These are phyloP conservation scores for Globisporangium iwayamae DNA, from an alignment of 352 stramenopile genomes.

Conservation along the genomic window DNA sequence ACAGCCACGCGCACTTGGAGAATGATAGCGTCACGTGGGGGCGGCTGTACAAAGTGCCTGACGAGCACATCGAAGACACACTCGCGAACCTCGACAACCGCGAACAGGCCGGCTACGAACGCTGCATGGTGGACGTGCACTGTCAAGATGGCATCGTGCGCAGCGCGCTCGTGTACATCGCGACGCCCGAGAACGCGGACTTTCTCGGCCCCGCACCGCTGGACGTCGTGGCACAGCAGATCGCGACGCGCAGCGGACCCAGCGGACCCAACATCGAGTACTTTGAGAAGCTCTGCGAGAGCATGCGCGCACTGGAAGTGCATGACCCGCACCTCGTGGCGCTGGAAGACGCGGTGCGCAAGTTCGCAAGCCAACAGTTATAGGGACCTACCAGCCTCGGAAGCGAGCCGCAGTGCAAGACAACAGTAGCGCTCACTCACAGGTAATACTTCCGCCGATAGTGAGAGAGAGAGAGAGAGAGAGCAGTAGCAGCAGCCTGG, in stretches of 20 bases:
- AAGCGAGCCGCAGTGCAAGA: not conserved
- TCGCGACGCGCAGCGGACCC: conserved; percentile 61
- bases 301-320: conserved; percentile 76
- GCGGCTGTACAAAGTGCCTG: conserved; percentile 81
- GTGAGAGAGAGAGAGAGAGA: too few species aligned
- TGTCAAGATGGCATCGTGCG: conserved; percentile 67
- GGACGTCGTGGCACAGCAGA: conserved; percentile 77
- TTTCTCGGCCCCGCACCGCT: conserved; percentile 74
- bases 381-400: too few species aligned
- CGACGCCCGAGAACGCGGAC: conserved; percentile 76
- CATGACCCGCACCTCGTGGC: conserved; percentile 69
- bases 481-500: too few species aligned
- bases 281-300: conserved; percentile 77
- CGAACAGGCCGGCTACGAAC: conserved; percentile 78
- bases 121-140: conserved; percentile 68
- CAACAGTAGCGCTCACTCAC: not conserved
- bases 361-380: conserved; percentile 21
- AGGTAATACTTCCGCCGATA: not conserved
- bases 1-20: conserved; percentile 59
- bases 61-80: conserved; percentile 69
- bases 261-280: conserved; percentile 87
- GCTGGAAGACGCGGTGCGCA: conserved; percentile 65
- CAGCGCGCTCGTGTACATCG: conserved; percentile 81
- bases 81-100: conserved; percentile 82
- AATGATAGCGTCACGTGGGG: conserved; percentile 79